Evolutionary conservation across 768 basidiomycete genomes (phyloP).

Genomic region (Lentinula sp.): DNA sequence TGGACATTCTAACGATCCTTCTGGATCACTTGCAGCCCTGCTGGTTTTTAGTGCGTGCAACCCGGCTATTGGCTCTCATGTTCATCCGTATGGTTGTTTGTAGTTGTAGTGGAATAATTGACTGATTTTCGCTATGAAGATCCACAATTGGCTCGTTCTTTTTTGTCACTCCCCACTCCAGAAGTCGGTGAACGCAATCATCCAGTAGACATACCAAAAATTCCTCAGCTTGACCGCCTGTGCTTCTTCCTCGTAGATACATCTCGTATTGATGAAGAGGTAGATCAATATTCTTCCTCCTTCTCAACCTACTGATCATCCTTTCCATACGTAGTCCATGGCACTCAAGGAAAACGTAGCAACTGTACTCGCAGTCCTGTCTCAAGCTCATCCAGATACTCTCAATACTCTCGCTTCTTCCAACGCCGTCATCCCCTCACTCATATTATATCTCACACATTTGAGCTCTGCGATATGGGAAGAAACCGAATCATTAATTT

Average conservation of each 20-base stretch:
- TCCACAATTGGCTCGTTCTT: constrained; percentile 29
- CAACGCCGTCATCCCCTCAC: constrained; percentile 54
- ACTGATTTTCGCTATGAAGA: constrained; percentile 25
- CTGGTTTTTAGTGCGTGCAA: constrained; percentile 41
- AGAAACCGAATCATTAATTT: constrained; percentile 40
- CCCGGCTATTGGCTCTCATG: constrained; percentile 47
- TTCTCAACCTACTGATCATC: background rate
- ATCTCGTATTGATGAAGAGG: constrained; percentile 33
- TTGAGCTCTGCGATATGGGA: constrained; percentile 62
- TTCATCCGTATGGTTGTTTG: constrained; percentile 42
- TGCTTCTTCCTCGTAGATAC: constrained; percentile 44
- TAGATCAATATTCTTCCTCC: constrained; percentile 14
- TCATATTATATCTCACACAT: constrained; percentile 50
- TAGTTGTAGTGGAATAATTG: background rate
- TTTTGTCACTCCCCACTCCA: constrained; percentile 32
- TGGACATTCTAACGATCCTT: constrained; percentile 38
- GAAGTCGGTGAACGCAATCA: constrained; percentile 14
- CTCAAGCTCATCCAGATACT: constrained; percentile 31
- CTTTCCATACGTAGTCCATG: constrained; percentile 11
- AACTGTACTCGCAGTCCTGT: constrained; percentile 34
- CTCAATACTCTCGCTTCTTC: constrained; percentile 36
- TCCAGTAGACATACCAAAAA: constrained; percentile 15
- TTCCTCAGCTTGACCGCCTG: constrained; percentile 40
- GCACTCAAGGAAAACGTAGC: constrained; percentile 29
- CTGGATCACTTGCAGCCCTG: constrained; percentile 45